Evolutionary conservation across 768 basidiomycete species (phyloP), one percentile per base, ranked within the genome.

Genomic region (Suillus brevipes): DNA sequence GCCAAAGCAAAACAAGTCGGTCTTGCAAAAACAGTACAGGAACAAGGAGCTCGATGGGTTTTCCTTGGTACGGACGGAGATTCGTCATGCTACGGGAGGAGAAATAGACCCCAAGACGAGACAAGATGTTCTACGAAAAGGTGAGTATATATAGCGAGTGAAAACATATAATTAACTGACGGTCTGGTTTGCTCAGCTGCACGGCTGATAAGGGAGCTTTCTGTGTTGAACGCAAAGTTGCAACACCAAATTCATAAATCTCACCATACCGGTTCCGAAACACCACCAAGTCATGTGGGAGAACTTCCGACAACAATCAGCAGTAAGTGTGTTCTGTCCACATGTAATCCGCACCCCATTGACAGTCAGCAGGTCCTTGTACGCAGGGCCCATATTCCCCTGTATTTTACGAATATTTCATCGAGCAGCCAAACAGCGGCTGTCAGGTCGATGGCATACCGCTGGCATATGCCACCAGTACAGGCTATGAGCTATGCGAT

Each of bases 31-130:
- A 61, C 66, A 61, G 25, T 74, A 74, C 43, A 71, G 73, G 6
- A 71, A 71, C 53, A 71, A 58, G 49, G 73, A 74, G n/a, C 42
- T 36, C 6, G 71, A 67, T 9, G 57, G 61, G 53, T 69, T 74
- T 25, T 60, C 61, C 14, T 34, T 5, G 12, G 74, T 74, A 16
- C 67, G 73, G 40, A 28, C 40, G 28, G 58, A 59, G 58, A 59
- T 59, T 28, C 12, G 18, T 40, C 40, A 59, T 7, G 58, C 58
- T 28, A 59, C 40, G 4, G 12, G 40, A 20, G 58, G 58, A 13
- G 28, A 28, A 4, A 6, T 13, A 12, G 58, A 42, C 25, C 40
- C 58, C 6, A 59, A 42, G 18, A 59, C 58, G 18, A 59, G 58
- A 42, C 58, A 59, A 20, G 58, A 59, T 31, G 58, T 59, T 25